A percentile compares a stretch with the other conserved stretches of the same genome.
phyloP scores from a whole-genome alignment of 2,329 filamentous ascomycete species.

The Fusarium phyllophilum region DNA sequence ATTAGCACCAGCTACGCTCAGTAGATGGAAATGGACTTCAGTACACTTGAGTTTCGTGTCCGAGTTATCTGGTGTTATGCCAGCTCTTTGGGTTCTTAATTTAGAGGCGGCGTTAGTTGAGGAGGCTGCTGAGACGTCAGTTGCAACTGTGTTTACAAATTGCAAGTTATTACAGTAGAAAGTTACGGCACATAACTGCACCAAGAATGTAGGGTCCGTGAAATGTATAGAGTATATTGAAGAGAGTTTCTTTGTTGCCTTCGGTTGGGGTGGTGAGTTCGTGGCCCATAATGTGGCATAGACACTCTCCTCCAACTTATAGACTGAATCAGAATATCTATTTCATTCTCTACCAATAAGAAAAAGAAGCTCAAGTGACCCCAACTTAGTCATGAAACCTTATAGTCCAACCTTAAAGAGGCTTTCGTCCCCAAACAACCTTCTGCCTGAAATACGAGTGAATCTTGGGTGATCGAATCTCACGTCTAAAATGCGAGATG shows the following conservation, averaged over 20 bases:
- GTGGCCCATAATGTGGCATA: too few relatives aligned
- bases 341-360: background rate
- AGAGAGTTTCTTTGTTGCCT: accelerated
- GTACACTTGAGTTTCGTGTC: background rate
- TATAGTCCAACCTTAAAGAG: accelerated
- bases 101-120: background rate
- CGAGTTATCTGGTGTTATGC: background rate
- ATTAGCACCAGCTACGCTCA: background rate
- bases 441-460: conserved; percentile 11
- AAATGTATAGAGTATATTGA: background rate
- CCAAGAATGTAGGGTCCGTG: accelerated
- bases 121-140: background rate
- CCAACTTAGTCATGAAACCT: accelerated
- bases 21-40: too few relatives aligned
- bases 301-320: accelerated
- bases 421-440: conserved; percentile 5
- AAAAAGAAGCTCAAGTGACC: accelerated
- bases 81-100: accelerated
- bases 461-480: conserved; percentile 3
- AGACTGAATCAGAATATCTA: accelerated
- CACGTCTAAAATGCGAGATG: background rate
- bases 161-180: background rate
- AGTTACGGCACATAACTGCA: background rate
- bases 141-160: background rate
- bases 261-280: too few relatives aligned